Conservation (phyloP, 176 grass and related monocot genomes). For the Carex cristatella region DNA sequence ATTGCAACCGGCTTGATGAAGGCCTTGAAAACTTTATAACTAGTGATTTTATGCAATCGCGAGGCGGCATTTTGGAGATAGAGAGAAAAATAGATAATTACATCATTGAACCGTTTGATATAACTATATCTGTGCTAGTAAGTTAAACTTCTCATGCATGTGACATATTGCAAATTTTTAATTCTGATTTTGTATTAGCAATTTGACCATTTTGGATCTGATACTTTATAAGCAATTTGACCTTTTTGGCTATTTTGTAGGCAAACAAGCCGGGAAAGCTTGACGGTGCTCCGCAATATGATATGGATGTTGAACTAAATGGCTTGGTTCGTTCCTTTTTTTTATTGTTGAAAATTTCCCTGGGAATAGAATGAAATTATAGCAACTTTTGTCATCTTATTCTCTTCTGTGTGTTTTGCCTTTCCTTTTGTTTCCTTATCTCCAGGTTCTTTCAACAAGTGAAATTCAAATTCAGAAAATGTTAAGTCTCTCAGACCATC, state of each 20-base stretch:
- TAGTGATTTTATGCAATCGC: conserved; percentile 30
- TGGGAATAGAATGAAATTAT: conserved; percentile 4
- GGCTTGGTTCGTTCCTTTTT: conserved; percentile 66
- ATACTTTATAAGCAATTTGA: not conserved
- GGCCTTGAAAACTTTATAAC: conserved; percentile 37
- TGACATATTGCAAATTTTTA: not conserved
- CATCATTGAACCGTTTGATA: conserved; percentile 71
- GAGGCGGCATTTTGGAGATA: conserved; percentile 31
- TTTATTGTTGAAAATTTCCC: not conserved
- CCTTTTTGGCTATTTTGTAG: conserved; percentile 31
- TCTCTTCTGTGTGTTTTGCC: not conserved
- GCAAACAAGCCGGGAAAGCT: conserved; percentile 67
- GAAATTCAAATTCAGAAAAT: conserved; percentile 78
- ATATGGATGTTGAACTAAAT: conserved; percentile 66
- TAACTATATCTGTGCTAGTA: conserved; percentile 75
- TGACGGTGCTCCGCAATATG: conserved; percentile 83
- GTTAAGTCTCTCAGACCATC: conserved; percentile 72
- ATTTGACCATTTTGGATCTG: not conserved
- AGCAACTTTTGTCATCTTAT: not conserved
- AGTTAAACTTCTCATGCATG: conserved; percentile 30
- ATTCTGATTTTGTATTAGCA: conserved; percentile 4
- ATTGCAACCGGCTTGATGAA: conserved; percentile 56
- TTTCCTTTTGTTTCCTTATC: conserved; percentile 5
- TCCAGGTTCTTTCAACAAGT: conserved; percentile 62
- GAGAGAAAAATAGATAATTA: conserved; percentile 64